Percentiles rank a stretch among this genome's conserved stretches.
Evolutionary conservation across 148 eudicot species (phyloP).

Genomic region (Fagopyrum homotropicum): DNA sequence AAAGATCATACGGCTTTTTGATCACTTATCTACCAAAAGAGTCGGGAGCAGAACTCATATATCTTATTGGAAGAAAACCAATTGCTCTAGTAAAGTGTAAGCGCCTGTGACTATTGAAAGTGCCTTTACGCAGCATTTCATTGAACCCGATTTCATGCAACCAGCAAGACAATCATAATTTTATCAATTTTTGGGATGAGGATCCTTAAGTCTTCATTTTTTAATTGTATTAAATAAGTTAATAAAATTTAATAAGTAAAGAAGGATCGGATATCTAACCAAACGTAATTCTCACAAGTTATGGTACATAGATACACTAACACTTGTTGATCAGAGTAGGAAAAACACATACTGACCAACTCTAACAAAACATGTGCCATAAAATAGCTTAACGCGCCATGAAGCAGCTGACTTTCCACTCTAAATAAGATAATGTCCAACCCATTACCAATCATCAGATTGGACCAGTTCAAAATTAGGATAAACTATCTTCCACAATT

Average conservation of each 20-base stretch:
- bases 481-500: too few relatives aligned
- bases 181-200: not conserved
- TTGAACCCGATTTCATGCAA: not conserved
- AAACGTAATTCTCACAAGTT: not conserved
- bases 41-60: too few relatives aligned
- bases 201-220: not conserved
- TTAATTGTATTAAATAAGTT: not conserved
- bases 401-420: conserved; percentile 10
- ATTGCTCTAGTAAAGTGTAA: not conserved
- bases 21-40: too few relatives aligned
- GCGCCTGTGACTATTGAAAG: not conserved
- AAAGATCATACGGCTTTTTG: too few relatives aligned
- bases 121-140: not conserved
- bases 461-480: too few relatives aligned
- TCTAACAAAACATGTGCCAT: not conserved
- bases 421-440: not conserved
- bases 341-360: conserved; percentile 5
- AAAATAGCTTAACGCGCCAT: not conserved
- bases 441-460: not conserved
- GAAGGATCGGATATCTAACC: not conserved
- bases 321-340: not conserved
- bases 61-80: not conserved
- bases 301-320: conserved; percentile 7
- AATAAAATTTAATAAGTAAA: not conserved
- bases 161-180: not conserved